Percentiles rank a stretch among this genome's conserved stretches.
Conservation (phyloP, 2,329 filamentous ascomycete species). For the Fusarium burgessii region DNA sequence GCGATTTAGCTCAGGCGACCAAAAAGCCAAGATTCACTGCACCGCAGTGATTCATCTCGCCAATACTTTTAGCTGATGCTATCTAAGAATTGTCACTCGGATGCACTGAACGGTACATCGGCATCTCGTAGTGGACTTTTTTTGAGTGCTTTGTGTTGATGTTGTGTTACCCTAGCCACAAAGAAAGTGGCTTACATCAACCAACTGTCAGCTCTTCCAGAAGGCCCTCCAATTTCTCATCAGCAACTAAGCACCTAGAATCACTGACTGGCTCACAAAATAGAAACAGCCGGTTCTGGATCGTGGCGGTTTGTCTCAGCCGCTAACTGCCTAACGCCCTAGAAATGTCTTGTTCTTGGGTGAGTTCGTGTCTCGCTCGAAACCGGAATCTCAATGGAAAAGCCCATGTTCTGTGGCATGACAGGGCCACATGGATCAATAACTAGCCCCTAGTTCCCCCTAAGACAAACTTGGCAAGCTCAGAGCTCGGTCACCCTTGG, state of each 20-base stretch:
- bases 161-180: constrained; percentile 1
- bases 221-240: constrained; percentile 1
- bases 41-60: constrained; percentile 22
- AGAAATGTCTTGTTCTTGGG: constrained; percentile 1
- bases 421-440: constrained; percentile 26
- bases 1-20: constrained; percentile 5
- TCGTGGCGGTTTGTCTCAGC: constrained; percentile 36
- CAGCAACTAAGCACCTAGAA: neutral
- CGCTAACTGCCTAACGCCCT: constrained; percentile 6
- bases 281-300: constrained; percentile 26
- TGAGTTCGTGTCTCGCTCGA: constrained; percentile 28
- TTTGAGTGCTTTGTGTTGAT: neutral
- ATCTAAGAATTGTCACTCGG: neutral
- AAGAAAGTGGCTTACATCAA: constrained; percentile 17
- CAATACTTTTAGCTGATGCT: constrained; percentile 11
- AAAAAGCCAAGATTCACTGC: constrained; percentile 17
- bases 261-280: neutral
- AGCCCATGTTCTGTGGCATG: constrained; percentile 1
- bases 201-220: constrained; percentile 3
- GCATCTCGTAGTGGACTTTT: neutral
- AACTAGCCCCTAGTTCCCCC: constrained; percentile 5
- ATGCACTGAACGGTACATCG: neutral
- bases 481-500: constrained; percentile 22
- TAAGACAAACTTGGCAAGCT: constrained; percentile 35
- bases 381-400: constrained; percentile 22